These are phyloP conservation scores for Podaxis pistillaris DNA, from an alignment of 768 basidiomycete genomes.

Conservation along the genomic window DNA sequence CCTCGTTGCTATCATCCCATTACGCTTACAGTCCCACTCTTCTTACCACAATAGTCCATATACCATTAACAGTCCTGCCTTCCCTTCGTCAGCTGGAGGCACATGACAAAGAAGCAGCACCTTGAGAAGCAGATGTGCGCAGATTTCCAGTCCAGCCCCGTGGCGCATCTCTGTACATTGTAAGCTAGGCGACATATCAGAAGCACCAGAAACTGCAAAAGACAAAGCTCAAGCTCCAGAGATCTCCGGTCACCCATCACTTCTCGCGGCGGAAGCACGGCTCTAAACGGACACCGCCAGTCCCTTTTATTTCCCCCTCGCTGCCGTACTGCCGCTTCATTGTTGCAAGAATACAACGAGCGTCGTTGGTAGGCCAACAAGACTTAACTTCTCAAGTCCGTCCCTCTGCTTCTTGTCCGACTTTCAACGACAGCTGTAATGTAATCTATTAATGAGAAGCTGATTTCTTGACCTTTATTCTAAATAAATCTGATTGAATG, in stretches of 20 bases:
- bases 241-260: neutral
- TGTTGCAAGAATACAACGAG: neutral
- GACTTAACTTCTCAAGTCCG: neutral
- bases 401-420: neutral
- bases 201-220: neutral
- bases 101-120: neutral
- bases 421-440: neutral
- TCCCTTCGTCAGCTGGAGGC: neutral
- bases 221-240: neutral
- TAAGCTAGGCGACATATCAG: neutral
- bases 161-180: neutral
- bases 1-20: too few species aligned
- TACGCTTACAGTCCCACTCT: neutral
- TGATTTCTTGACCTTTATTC: neutral
- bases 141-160: neutral
- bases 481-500: neutral
- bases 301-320: neutral
- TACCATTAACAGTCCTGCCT: neutral
- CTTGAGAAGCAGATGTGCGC: neutral
- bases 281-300: neutral
- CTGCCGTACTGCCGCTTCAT: neutral
- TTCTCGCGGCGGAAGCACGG: neutral
- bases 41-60: neutral
- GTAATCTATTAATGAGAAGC: neutral
- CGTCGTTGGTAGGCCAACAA: constrained; percentile 4